These are phyloP conservation scores for Zasmidium cellare DNA, from an alignment of 2,329 filamentous ascomycete genomes.

Conservation along the genomic window DNA sequence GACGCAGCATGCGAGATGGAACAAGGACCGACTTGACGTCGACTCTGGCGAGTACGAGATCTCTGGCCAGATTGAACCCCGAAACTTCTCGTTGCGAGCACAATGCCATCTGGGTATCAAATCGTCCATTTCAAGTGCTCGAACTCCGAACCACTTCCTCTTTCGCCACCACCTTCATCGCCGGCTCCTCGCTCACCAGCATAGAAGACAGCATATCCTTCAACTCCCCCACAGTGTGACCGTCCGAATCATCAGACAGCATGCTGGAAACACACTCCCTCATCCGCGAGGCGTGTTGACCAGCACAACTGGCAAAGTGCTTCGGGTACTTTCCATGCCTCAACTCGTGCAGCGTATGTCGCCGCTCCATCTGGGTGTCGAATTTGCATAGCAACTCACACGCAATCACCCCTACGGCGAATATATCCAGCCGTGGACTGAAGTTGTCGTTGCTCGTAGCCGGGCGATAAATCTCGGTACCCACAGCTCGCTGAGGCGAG, in stretches of 20 bases:
- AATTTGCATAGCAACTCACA: constrained; percentile 63
- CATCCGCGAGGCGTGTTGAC: not conserved
- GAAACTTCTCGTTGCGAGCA: too few relatives aligned
- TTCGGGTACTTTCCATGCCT: constrained; percentile 21
- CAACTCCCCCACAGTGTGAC: not conserved
- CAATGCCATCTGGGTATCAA: too few relatives aligned
- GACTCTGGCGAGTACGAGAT: too few relatives aligned
- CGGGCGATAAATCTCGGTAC: constrained; percentile 64
- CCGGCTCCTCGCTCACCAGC: too few relatives aligned
- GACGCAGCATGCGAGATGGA: too few relatives aligned
- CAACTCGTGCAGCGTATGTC: constrained; percentile 36
- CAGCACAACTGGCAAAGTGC: constrained; percentile 12
- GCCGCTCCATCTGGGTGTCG: constrained; percentile 43
- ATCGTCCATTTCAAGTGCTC: too few relatives aligned
- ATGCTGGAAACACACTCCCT: not conserved
- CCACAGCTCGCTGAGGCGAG: constrained; percentile 43
- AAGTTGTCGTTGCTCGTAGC: constrained; percentile 37
- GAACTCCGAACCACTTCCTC: too few relatives aligned
- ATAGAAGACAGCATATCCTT: not conserved
- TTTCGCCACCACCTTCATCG: too few relatives aligned
- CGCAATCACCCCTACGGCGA: constrained; percentile 61
- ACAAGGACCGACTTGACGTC: too few relatives aligned
- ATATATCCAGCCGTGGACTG: constrained; percentile 60
- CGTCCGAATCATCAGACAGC: not conserved
- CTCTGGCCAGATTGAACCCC: too few relatives aligned